phyloP scores from a whole-genome alignment of 495 filamentous ascomycete genomes.

The Penicillium alfredii region DNA sequence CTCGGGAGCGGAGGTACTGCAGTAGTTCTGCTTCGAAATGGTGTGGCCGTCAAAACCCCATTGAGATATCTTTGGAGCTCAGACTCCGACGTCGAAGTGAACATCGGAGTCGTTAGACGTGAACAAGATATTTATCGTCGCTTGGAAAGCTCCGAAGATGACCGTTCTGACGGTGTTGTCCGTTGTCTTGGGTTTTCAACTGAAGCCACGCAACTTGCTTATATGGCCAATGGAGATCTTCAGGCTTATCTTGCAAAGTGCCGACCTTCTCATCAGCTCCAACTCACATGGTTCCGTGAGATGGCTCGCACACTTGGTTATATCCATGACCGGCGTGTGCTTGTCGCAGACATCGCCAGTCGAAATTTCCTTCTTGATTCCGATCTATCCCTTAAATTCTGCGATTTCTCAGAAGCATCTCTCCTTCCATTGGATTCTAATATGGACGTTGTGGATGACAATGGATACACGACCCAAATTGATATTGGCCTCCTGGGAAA shows the following conservation, averaged over 20 bases:
- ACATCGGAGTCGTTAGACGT: conserved; percentile 12
- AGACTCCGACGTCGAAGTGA: conserved; percentile 16
- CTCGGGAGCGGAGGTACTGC: conserved; percentile 15
- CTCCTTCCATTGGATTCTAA: conserved; percentile 19
- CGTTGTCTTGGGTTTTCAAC: conserved; percentile 12
- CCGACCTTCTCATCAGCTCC: conserved; percentile 12
- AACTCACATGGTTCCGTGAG: conserved; percentile 23
- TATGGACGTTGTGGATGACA: conserved; percentile 23
- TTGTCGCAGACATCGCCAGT: conserved; percentile 26
- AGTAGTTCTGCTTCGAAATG: conserved; percentile 18
- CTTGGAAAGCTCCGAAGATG: conserved; percentile 9
- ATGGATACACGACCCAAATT: conserved; percentile 17
- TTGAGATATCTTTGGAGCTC: conserved; percentile 17
- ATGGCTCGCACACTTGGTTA: conserved; percentile 22
- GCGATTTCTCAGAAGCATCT: conserved; percentile 25
- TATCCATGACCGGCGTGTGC: conserved; percentile 24
- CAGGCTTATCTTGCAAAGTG: conserved; percentile 15
- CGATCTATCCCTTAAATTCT: conserved; percentile 26
- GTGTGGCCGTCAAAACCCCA: conserved; percentile 17
- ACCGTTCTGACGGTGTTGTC: conserved; percentile 13
- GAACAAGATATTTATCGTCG: conserved; percentile 27
- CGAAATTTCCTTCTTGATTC: conserved; percentile 27
- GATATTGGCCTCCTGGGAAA: conserved; percentile 26
- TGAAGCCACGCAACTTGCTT: conserved; percentile 19
- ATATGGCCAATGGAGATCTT: conserved; percentile 26